A percentile compares a stretch with the other conserved stretches of the same genome.
Conservation (phyloP, 108 stramenopile species). For the Skeletonema menzelii region DNA sequence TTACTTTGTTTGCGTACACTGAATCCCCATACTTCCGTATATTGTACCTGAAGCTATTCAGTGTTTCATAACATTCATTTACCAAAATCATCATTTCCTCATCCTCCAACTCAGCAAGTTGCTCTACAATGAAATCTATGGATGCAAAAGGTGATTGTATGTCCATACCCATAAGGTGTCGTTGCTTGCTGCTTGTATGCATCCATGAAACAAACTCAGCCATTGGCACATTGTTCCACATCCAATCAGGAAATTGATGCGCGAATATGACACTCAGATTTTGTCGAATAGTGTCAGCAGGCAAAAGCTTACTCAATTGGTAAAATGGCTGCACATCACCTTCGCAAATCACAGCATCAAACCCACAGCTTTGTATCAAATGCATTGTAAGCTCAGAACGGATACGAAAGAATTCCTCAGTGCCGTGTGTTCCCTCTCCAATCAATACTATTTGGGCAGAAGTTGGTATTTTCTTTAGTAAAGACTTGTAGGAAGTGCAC, state of each 20-base stretch:
- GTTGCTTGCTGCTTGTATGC: neutral
- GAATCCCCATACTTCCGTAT: conserved; percentile 9
- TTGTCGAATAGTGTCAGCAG: neutral
- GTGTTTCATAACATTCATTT: conserved; percentile 2
- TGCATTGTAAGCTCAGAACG: conserved; percentile 4
- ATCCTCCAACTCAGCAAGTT: conserved; percentile 3
- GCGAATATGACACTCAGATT: neutral
- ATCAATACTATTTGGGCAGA: conserved; percentile 15
- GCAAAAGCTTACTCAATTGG: neutral
- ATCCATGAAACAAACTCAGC: conserved; percentile 16
- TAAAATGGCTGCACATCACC: conserved; percentile 9
- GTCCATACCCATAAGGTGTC: conserved; percentile 12
- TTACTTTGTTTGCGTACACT: conserved; percentile 1
- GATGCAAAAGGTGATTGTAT: conserved; percentile 13
- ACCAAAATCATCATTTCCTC: neutral
- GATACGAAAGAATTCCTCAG: conserved; percentile 13
- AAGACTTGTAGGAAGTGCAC: neutral
- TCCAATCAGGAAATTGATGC: conserved; percentile 15
- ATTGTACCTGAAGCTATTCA: conserved; percentile 3
- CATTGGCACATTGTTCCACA: conserved; percentile 20
- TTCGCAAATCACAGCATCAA: conserved; percentile 10
- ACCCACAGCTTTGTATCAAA: conserved; percentile 2
- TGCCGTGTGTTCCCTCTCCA: conserved; percentile 20
- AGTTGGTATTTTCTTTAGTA: neutral
- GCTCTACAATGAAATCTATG: conserved; percentile 1